Evolutionary conservation across 164 flowering plant species (phyloP).

Genomic region (Aristolochia californica): DNA sequence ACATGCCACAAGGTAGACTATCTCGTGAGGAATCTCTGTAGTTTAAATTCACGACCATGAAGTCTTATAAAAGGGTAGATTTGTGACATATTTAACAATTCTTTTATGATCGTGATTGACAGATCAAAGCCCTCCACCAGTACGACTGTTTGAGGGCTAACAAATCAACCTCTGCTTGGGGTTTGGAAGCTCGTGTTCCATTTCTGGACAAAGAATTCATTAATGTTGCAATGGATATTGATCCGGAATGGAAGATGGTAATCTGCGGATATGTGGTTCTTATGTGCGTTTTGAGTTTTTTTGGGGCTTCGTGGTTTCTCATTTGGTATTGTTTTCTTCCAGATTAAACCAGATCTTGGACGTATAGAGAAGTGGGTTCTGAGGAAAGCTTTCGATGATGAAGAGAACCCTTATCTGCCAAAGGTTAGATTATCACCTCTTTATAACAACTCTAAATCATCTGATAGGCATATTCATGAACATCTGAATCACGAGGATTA

Average conservation of each 20-base stretch:
- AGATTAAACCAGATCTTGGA: constrained; percentile 66
- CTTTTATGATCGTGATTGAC: constrained; percentile 7
- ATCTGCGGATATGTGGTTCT: not conserved
- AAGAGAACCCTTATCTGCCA: constrained; percentile 76
- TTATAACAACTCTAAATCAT: not conserved
- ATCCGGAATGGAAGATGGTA: constrained; percentile 95
- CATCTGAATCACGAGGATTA: too few relatives aligned
- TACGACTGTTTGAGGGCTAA: constrained; percentile 95
- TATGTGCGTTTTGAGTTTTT: not conserved
- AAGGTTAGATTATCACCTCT: constrained; percentile 36
- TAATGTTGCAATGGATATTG: constrained; percentile 77
- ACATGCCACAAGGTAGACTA: constrained; percentile 68
- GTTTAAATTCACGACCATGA: not conserved
- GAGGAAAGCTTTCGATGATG: constrained; percentile 89
- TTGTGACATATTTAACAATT: not conserved
- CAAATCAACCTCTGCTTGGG: constrained; percentile 94
- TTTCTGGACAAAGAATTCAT: constrained; percentile 88
- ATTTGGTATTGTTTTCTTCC: not conserved
- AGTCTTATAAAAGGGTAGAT: too few relatives aligned
- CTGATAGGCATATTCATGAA: too few relatives aligned
- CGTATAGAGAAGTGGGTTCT: constrained; percentile 91
- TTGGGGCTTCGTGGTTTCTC: too few relatives aligned
- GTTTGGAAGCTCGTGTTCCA: constrained; percentile 95
- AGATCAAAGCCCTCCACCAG: constrained; percentile 87
- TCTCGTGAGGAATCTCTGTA: too few relatives aligned